These are phyloP conservation scores for Aspergillus brunneoviolaceus DNA, from an alignment of 2,329 filamentous ascomycete genomes.

Conservation along the genomic window DNA sequence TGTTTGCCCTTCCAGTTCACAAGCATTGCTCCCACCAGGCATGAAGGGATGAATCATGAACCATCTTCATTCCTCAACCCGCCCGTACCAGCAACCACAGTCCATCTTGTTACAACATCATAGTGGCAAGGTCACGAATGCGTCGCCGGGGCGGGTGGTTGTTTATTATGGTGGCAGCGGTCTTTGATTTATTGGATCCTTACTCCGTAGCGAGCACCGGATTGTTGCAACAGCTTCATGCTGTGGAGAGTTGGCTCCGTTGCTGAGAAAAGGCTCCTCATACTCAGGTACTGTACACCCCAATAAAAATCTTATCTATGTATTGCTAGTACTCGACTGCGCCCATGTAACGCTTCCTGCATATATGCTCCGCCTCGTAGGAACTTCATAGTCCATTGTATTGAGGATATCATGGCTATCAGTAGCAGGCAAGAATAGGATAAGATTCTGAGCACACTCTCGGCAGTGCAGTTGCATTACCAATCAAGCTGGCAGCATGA, in stretches of 20 bases:
- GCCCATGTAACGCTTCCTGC: not conserved
- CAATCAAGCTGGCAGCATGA: not conserved
- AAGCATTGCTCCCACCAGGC: slow-evolving; percentile 1
- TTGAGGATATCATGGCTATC: not conserved
- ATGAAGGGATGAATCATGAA: slow-evolving; percentile 6
- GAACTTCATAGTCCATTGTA: not conserved
- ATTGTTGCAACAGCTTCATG: not conserved
- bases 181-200: not conserved
- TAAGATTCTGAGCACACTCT: not conserved
- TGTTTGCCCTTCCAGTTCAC: not conserved
- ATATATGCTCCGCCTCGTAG: not conserved
- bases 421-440: not conserved
- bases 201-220: not conserved
- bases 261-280: not conserved
- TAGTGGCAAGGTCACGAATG: slow-evolving; percentile 6
- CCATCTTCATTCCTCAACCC: slow-evolving; percentile 3
- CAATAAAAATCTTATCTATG: no score
- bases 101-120: not conserved
- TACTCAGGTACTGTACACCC: no score
- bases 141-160: slow-evolving; percentile 1
- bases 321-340: no score
- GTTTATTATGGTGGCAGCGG: not conserved
- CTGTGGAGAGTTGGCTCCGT: not conserved
- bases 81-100: slow-evolving; percentile 1
- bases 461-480: not conserved